These are phyloP conservation scores for Elsinoe fawcettii DNA, from an alignment of 2,329 filamentous ascomycete genomes.

Conservation along the genomic window DNA sequence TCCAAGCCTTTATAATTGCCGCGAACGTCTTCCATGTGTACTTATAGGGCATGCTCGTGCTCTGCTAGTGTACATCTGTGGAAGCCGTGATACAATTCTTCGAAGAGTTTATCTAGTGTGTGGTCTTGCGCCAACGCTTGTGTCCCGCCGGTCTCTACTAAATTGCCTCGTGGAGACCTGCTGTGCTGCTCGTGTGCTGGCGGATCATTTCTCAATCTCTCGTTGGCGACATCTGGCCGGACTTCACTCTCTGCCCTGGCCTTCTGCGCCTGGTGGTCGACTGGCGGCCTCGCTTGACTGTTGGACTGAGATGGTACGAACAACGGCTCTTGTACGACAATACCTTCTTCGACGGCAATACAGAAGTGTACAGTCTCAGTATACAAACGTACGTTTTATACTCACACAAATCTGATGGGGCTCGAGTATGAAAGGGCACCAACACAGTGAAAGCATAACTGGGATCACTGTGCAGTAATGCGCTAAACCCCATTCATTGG, in stretches of 20 bases:
- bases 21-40: not conserved
- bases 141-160: not conserved
- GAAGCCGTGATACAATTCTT: not conserved
- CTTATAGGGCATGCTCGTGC: not conserved
- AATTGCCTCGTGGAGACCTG: not conserved
- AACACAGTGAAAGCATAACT: no score
- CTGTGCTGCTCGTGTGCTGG: not conserved
- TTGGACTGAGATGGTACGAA: not conserved
- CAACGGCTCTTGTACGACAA: no score
- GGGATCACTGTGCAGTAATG: not conserved
- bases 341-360: no score
- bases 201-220: not conserved
- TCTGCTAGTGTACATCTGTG: not conserved
- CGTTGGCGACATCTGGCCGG: not conserved
- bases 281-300: not conserved
- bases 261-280: not conserved
- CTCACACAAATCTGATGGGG: not conserved
- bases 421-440: not conserved
- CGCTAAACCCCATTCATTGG: not conserved
- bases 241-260: not conserved
- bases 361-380: not conserved
- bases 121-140: not conserved
- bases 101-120: not conserved
- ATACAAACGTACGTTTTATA: not conserved
- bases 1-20: not conserved